phyloP scores from a whole-genome alignment of 2,329 filamentous ascomycete species.

The Colletotrichum lupini region DNA sequence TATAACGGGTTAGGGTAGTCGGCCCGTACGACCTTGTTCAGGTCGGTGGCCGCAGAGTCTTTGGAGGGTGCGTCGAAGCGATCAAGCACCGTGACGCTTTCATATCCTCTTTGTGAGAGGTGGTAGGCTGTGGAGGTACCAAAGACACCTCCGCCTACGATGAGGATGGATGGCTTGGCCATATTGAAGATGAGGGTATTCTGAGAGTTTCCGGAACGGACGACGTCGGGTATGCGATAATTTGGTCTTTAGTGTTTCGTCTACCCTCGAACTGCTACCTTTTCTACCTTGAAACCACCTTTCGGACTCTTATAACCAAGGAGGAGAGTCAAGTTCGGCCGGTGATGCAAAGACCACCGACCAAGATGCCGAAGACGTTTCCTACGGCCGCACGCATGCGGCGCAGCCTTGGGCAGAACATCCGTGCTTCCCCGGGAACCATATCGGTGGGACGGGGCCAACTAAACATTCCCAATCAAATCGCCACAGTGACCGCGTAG shows the following conservation, averaged over 20 bases:
- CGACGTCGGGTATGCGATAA: neutral
- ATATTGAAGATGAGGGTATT: neutral
- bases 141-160: conserved; percentile 44
- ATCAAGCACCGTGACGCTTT: conserved; percentile 40
- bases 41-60: conserved; percentile 43
- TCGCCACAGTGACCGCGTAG: neutral
- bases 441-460: neutral
- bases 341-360: neutral
- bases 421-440: neutral
- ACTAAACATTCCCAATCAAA: neutral
- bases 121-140: conserved; percentile 49
- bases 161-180: conserved; percentile 42
- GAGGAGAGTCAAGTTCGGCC: neutral
- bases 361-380: neutral
- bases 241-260: neutral
- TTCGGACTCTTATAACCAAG: neutral
- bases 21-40: conserved; percentile 50
- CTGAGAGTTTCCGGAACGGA: neutral
- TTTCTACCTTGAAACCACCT: neutral
- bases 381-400: neutral
- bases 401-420: neutral
- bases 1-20: conserved; percentile 47
- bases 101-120: conserved; percentile 37
- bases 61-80: conserved; percentile 40
- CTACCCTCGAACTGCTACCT: neutral